Base-by-base conservation (phyloP, 768 basidiomycete genomes). In the Tulasnella sp. region DNA sequence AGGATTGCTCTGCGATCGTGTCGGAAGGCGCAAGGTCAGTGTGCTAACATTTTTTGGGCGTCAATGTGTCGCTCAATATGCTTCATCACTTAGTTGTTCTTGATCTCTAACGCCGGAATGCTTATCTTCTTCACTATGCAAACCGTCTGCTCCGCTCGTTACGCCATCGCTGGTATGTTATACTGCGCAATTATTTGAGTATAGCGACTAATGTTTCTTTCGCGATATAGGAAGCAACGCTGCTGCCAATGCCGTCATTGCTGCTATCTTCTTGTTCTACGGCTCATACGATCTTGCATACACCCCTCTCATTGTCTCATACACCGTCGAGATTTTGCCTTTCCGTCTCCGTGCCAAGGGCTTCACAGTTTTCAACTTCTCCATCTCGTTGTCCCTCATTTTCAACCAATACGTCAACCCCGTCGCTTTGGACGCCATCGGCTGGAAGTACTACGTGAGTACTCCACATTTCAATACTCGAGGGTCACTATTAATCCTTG, bases 341-440 rank as follows among this genome's bases (percentile, higher is more conserved):
- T 89, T 73, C 69, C 66, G 69, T 27, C 70, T 91, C 51, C 86
- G 88, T 64, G 86, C 86, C 57, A 90, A 88, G 71, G 85, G 87
- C 48, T 79, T 86, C 70, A 82, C 73, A 57, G 60, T 89, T 49
- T 85, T 89, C 72, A 83, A 77, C 66, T 82, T 90, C 63, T 67
- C 75, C 53, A 76, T 86, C 62, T 85, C 83, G 10, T 58, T 81
- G 49, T 74, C 86, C 5, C 77, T 90, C 58, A 83, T 92, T 64
- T 86, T 92, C 67, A 89, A 88, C 63, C 86, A 87, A 66, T 86
- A 88, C 61, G 77, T 81, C 63, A 89, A 89, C 69, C 87, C 85
- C 31, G 74, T 86, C 62, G 84, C 83, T 29, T 69, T 87, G 37
- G 70, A 71, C 4, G 52, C 61, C 32, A 67, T 87, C 44, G 68